Percentiles rank a stretch among this genome's conserved stretches.
These are phyloP conservation scores for Trichosporon asahii DNA, from an alignment of 1,284 basidiomycete species.

Conservation along the genomic window DNA sequence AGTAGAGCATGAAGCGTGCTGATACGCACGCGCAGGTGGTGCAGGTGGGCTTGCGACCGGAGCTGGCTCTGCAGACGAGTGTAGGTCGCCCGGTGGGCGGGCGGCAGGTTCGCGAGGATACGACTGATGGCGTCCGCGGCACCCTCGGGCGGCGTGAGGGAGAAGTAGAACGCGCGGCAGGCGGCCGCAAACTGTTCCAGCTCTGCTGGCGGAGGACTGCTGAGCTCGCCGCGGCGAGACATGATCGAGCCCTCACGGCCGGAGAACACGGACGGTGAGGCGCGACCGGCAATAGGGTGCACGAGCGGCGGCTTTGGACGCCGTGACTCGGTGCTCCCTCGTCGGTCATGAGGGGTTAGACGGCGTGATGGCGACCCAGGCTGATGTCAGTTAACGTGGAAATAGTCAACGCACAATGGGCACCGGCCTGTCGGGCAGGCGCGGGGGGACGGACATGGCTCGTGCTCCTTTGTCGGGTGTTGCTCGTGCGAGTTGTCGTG, in stretches of 20 bases:
- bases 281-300: not conserved
- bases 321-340: not conserved
- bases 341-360: not conserved
- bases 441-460: not conserved
- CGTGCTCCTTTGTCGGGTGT: not conserved
- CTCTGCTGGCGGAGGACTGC: conserved; percentile 25
- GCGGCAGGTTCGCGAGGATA: conserved; percentile 38
- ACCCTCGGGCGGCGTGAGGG: conserved; percentile 29
- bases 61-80: conserved; percentile 42
- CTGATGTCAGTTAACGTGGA: not conserved
- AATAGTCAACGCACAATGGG: not conserved
- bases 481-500: not conserved
- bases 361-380: not conserved
- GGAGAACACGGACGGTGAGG: conserved; percentile 16
- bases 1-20: conserved; percentile 46
- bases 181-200: conserved; percentile 43
- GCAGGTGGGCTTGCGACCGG: conserved; percentile 44
- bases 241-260: conserved; percentile 31
- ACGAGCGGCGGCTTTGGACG: not conserved
- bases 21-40: conserved; percentile 43
- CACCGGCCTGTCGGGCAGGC: not conserved
- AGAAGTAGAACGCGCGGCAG: conserved; percentile 44
- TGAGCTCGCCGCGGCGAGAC: not conserved
- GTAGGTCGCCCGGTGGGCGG: conserved; percentile 43
- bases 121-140: conserved; percentile 38